A percentile compares a stretch with the other conserved stretches of the same genome.
These are phyloP conservation scores for Salix udensis DNA, from an alignment of 345 rosid species.

Conservation along the genomic window DNA sequence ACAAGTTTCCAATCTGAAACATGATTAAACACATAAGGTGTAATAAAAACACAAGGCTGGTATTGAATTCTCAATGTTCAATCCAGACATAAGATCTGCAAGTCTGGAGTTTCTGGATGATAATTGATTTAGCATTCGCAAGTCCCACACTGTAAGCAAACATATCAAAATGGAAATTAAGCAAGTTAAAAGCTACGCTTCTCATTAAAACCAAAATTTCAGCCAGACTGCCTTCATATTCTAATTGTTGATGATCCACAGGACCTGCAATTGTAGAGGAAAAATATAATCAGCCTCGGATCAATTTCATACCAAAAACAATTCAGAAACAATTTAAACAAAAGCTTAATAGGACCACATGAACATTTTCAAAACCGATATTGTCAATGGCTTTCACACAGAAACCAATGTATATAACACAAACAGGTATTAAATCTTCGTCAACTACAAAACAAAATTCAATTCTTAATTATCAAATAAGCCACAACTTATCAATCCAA, in stretches of 20 bases:
- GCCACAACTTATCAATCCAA: background rate
- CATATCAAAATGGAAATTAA: background rate
- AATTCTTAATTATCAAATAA: background rate
- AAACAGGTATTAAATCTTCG: background rate
- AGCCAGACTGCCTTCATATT: background rate
- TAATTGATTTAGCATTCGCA: background rate
- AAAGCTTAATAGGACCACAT: background rate
- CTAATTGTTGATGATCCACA: background rate
- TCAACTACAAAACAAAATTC: background rate
- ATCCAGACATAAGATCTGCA: no score
- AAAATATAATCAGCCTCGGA: background rate
- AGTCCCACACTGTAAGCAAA: background rate
- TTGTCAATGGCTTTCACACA: no score
- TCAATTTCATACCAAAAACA: background rate
- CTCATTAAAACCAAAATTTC: background rate
- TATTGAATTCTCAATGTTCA: no score
- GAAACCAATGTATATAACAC: background rate
- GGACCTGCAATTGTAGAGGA: background rate
- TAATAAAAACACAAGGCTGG: no score
- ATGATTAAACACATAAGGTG: no score
- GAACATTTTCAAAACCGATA: background rate
- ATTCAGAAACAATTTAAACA: background rate
- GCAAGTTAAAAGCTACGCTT: conserved; percentile 4
- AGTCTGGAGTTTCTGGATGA: no score
- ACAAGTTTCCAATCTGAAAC: no score